These are phyloP conservation scores for Myotisia sp. DNA, from an alignment of 2,329 filamentous ascomycete species.

Conservation along the genomic window DNA sequence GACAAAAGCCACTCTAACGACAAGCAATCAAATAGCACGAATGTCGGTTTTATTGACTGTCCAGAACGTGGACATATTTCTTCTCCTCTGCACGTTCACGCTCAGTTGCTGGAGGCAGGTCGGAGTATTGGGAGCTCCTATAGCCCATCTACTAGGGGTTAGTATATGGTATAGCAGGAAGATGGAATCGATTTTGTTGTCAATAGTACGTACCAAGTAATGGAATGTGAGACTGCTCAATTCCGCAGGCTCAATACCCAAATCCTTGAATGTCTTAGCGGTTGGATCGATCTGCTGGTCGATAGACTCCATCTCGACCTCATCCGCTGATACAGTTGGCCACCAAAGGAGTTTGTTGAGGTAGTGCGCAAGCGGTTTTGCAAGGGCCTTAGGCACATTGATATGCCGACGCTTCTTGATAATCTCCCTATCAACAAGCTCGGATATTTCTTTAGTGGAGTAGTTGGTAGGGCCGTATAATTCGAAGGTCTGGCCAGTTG, in stretches of 20 bases:
- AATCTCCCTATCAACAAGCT: slow-evolving; percentile 83
- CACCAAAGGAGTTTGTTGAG: slow-evolving; percentile 82
- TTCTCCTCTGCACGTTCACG: slow-evolving; percentile 88
- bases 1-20: too few species aligned
- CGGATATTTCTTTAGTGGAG: slow-evolving; percentile 71
- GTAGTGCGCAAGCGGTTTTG: slow-evolving; percentile 60
- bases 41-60: slow-evolving; percentile 54
- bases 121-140: slow-evolving; percentile 76
- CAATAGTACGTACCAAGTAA: slow-evolving; percentile 59
- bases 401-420: slow-evolving; percentile 78
- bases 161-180: too few species aligned
- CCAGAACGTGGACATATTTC: slow-evolving; percentile 90
- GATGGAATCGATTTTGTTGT: too few species aligned
- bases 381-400: slow-evolving; percentile 68
- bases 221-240: slow-evolving; percentile 78
- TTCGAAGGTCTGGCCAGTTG: slow-evolving; percentile 81
- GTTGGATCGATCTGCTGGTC: slow-evolving; percentile 80
- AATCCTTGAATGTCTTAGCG: slow-evolving; percentile 90
- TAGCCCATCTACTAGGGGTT: slow-evolving; percentile 57
- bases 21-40: slow-evolving; percentile 16
- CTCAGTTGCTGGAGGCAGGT: slow-evolving; percentile 86
- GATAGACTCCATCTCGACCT: slow-evolving; percentile 83
- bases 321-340: slow-evolving; percentile 66
- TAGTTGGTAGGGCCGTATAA: slow-evolving; percentile 90
- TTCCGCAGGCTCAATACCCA: slow-evolving; percentile 79